These are phyloP conservation scores for Trypethelium eluteriae DNA, from an alignment of 495 filamentous ascomycete genomes.

Conservation along the genomic window DNA sequence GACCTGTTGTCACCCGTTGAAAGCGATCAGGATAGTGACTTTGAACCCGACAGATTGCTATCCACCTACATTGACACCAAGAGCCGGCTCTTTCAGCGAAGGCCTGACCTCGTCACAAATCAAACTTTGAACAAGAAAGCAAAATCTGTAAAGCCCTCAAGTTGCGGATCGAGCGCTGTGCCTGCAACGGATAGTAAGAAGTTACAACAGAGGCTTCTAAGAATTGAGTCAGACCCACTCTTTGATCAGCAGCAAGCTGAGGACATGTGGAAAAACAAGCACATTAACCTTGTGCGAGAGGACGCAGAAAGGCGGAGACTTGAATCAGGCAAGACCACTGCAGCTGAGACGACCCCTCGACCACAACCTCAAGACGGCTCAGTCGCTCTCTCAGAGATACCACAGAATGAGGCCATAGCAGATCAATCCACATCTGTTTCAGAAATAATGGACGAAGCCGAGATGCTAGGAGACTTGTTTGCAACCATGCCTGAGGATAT, in stretches of 20 bases:
- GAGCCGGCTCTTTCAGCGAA: conserved; percentile 60
- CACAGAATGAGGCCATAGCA: conserved; percentile 40
- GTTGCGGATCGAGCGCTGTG: conserved; percentile 19
- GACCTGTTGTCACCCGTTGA: conserved; percentile 15
- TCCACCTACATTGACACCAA: conserved; percentile 67
- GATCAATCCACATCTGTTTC: conserved; percentile 46
- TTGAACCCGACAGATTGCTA: conserved; percentile 66
- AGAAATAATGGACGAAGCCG: conserved; percentile 43
- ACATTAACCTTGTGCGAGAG: conserved; percentile 58
- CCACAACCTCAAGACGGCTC: not conserved
- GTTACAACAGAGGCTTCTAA: conserved; percentile 60
- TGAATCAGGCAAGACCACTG: conserved; percentile 10
- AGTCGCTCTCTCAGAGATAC: not conserved
- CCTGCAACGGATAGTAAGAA: conserved; percentile 49
- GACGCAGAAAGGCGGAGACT: conserved; percentile 34
- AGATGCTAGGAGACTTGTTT: conserved; percentile 64
- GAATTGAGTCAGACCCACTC: conserved; percentile 74
- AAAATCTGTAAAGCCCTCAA: conserved; percentile 31
- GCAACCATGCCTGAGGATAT: conserved; percentile 33
- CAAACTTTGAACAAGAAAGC: conserved; percentile 24
- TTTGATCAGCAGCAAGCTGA: conserved; percentile 76
- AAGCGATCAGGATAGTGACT: conserved; percentile 47
- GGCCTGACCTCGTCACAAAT: conserved; percentile 44
- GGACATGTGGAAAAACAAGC: conserved; percentile 59
- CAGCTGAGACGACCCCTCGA: not conserved